Evolutionary conservation across 2,329 filamentous ascomycete species (phyloP).

Genomic region (Xylaria sp.): DNA sequence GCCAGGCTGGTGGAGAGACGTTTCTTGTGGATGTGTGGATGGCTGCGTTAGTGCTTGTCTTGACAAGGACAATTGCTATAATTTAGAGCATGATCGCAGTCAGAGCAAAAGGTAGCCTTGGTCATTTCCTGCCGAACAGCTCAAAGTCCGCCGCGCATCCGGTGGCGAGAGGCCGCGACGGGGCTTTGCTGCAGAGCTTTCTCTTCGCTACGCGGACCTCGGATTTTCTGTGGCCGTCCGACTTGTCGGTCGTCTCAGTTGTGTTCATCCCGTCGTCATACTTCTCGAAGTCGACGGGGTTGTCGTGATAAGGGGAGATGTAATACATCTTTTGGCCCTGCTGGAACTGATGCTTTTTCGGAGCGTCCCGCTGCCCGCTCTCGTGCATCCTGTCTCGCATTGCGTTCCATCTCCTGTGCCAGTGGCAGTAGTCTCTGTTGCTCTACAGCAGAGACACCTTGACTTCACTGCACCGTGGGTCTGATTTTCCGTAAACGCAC

Average conservation of each 20-base stretch:
- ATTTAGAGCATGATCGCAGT: too few relatives aligned
- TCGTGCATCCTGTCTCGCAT: not conserved
- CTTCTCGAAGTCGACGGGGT: slow-evolving; percentile 21
- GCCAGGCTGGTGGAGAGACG: not conserved
- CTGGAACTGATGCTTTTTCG: not conserved
- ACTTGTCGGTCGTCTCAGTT: not conserved
- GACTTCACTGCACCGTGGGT: slow-evolving; percentile 30
- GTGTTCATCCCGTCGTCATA: slow-evolving; percentile 15
- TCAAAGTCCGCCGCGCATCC: slow-evolving; percentile 26
- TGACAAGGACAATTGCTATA: not conserved
- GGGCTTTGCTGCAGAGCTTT: not conserved
- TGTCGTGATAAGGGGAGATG: slow-evolving; percentile 22
- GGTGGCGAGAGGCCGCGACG: slow-evolving; percentile 5
- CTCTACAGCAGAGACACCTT: slow-evolving; percentile 27
- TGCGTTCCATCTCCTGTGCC: slow-evolving; percentile 20
- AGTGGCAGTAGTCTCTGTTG: slow-evolving; percentile 31
- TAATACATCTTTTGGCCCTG: not conserved
- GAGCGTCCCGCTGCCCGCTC: not conserved
- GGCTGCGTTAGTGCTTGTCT: too few relatives aligned
- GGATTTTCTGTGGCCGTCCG: not conserved
- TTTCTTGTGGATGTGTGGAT: not conserved
- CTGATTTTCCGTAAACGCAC: slow-evolving; percentile 28
- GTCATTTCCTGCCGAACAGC: slow-evolving; percentile 1
- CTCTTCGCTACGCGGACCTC: not conserved
- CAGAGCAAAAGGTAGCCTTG: not conserved